Evolutionary conservation across 164 flowering plant species (phyloP).

Genomic region (Vitis rupestris): DNA sequence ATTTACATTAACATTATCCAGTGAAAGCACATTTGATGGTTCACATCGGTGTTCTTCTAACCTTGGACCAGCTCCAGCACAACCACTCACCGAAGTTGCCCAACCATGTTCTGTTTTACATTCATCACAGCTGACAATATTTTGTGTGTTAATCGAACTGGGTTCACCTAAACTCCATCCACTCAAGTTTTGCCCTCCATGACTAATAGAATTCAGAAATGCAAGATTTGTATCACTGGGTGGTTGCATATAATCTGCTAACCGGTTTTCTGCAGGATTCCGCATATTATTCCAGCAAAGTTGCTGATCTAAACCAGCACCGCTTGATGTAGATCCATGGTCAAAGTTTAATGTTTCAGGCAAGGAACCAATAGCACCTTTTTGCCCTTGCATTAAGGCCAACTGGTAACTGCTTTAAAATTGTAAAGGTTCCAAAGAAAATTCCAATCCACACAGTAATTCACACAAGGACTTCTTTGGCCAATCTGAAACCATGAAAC

Average conservation of each 20-base stretch:
- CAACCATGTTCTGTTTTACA: constrained; percentile 49
- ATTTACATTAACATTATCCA: constrained; percentile 29
- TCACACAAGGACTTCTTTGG: constrained; percentile 3
- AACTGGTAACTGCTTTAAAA: neutral
- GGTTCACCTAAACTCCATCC: constrained; percentile 44
- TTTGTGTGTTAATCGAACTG: constrained; percentile 35
- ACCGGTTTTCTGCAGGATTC: constrained; percentile 28
- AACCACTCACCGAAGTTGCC: constrained; percentile 33
- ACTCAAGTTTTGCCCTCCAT: constrained; percentile 29
- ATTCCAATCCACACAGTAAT: neutral
- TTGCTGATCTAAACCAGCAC: constrained; percentile 34
- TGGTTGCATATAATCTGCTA: constrained; percentile 34
- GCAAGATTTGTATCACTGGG: constrained; percentile 15
- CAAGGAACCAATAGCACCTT: constrained; percentile 41
- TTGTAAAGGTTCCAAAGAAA: neutral
- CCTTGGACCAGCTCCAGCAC: constrained; percentile 34
- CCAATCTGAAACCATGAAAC: constrained; percentile 11
- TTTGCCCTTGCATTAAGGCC: constrained; percentile 58
- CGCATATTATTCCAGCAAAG: constrained; percentile 43
- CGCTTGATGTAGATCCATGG: constrained; percentile 45
- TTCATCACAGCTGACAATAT: constrained; percentile 35
- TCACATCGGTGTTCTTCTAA: constrained; percentile 36
- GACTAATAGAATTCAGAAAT: constrained; percentile 25
- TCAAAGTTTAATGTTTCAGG: constrained; percentile 45
- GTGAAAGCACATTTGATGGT: constrained; percentile 26